Percentiles rank a stretch among this genome's conserved stretches.
These are phyloP conservation scores for Termitomyces sp. DNA, from an alignment of 768 basidiomycete species.

Conservation along the genomic window DNA sequence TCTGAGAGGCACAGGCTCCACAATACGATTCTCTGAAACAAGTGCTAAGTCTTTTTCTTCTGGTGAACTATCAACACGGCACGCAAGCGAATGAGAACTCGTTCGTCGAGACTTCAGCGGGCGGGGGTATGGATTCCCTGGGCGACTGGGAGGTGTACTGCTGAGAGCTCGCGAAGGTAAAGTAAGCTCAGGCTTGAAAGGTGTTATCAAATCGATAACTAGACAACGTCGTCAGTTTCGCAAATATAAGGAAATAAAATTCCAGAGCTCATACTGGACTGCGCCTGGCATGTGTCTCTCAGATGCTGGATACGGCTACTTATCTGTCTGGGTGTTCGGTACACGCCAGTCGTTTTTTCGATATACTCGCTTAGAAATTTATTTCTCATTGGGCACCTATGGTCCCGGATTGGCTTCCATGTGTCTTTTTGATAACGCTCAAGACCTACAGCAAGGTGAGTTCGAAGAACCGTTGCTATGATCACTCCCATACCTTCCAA, in stretches of 20 bases:
- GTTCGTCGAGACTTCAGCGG: neutral
- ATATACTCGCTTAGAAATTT: conserved; percentile 60
- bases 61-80: neutral
- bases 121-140: conserved; percentile 11
- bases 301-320: conserved; percentile 55
- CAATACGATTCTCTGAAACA: neutral
- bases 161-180: conserved; percentile 6
- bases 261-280: neutral
- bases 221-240: neutral
- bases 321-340: conserved; percentile 52
- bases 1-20: conserved; percentile 1
- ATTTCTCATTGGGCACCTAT: conserved; percentile 57
- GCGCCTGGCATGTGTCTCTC: conserved; percentile 43
- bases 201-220: conserved; percentile 20
- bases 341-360: conserved; percentile 41
- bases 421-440: conserved; percentile 45
- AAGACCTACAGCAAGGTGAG: conserved; percentile 28
- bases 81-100: too few relatives aligned
- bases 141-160: conserved; percentile 16
- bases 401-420: conserved; percentile 40
- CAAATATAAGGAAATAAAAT: neutral
- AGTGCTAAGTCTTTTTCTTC: neutral
- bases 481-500: conserved; percentile 36
- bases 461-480: neutral
- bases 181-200: neutral